Base-by-base conservation (phyloP, 83 land plant genomes). In the Thuja plicata region DNA sequence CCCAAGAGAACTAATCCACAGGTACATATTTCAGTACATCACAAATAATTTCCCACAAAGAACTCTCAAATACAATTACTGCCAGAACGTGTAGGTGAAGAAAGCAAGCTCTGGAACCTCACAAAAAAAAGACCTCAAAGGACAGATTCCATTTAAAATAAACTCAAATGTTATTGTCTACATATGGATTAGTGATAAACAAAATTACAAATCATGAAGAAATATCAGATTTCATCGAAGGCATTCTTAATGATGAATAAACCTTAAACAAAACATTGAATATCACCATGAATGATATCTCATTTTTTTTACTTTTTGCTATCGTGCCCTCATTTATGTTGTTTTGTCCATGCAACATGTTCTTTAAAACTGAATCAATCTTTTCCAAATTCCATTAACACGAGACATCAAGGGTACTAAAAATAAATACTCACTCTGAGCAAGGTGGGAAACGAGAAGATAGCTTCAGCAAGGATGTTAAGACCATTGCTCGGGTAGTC, bases 391-490 rank as follows among this genome's bases (percentile, higher is more conserved):
- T 30, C 27, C 38, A 66, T 34, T 43, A 24, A 78, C 32, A 48
- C 62, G 9, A 82, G 66, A 66, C 15, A 62, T 86, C 52, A 50
- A 83, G 2, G 9, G 24, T 50, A 12, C 84, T 38, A 62, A 54
- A 77, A 38, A 35, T 35, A 57, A 57, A 16, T 38, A 84, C 96
- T 73, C 94, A 98, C 99, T 94, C 90, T 79, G 99, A 92, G 90
- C 96, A 94, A 62, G 96, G 89, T 27, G 99, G 98, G 87, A 95
- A 97, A 77, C 99, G 99, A 74, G 96, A 94, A 32, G 99, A 97
- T 21, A 98, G 94, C 94, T 98, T 98, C 74, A 98, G 90, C 85
- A 98, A 89, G 84, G 99, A 95, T 85, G 94, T 90, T 82, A 98
- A 90, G 71, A 95, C 88, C 93, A 98, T 95, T 30, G 99, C 96